These are phyloP conservation scores for Penicillium sp. DNA, from an alignment of 2,329 filamentous ascomycete species.

Conservation along the genomic window DNA sequence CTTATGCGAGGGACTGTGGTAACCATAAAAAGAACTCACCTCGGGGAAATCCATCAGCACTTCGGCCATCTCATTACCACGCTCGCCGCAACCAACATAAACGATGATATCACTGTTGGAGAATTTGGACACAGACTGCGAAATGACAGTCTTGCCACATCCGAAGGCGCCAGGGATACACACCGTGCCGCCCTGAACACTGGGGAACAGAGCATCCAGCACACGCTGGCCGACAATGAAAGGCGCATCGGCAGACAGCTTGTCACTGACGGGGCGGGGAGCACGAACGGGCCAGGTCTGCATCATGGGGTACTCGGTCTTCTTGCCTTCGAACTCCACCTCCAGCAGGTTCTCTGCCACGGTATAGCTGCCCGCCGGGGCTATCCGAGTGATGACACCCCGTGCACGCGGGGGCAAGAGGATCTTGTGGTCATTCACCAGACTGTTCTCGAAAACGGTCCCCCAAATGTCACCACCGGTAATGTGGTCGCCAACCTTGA, in stretches of 20 bases:
- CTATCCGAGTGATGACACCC: slow-evolving; percentile 87
- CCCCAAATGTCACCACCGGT: slow-evolving; percentile 95
- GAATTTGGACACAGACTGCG: slow-evolving; percentile 97
- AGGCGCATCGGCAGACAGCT: slow-evolving; percentile 78
- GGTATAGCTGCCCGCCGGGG: slow-evolving; percentile 84
- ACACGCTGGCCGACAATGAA: slow-evolving; percentile 97
- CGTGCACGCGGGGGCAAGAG: slow-evolving; percentile 81
- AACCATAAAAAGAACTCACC: slow-evolving; percentile 35
- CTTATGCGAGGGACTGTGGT: neutral
- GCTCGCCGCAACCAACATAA: slow-evolving; percentile 89
- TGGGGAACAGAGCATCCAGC: slow-evolving; percentile 89
- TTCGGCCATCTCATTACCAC: slow-evolving; percentile 99
- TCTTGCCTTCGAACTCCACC: slow-evolving; percentile 94
- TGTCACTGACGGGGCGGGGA: slow-evolving; percentile 85
- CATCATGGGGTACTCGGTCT: slow-evolving; percentile 95
- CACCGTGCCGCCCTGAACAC: slow-evolving; percentile 93
- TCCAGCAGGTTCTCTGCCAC: slow-evolving; percentile 91
- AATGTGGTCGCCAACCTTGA: slow-evolving; percentile 96
- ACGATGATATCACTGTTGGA: slow-evolving; percentile 99
- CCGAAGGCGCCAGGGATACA: slow-evolving; percentile 98
- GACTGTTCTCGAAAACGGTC: slow-evolving; percentile 89
- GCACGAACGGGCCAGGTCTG: slow-evolving; percentile 97
- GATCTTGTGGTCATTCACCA: slow-evolving; percentile 89
- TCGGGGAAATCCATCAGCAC: slow-evolving; percentile 99
- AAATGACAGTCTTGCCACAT: slow-evolving; percentile 98